These are phyloP conservation scores for Suillus ampliporus DNA, from an alignment of 768 basidiomycete species.

Conservation along the genomic window DNA sequence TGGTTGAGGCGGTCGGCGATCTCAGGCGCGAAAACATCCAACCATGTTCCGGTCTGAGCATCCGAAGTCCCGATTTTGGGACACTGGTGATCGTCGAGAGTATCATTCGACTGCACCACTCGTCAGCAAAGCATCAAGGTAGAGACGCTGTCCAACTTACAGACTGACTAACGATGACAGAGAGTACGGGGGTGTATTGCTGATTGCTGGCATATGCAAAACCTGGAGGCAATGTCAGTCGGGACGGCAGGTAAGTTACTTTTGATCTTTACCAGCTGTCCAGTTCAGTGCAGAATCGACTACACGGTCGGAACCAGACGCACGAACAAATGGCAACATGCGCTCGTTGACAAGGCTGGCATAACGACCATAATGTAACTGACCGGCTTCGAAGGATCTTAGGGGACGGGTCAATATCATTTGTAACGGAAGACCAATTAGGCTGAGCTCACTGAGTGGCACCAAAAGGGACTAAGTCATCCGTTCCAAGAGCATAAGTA, in stretches of 20 bases:
- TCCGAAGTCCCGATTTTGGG: constrained; percentile 53
- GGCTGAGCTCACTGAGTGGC: constrained; percentile 54
- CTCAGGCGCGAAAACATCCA: constrained; percentile 52
- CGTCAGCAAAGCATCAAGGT: constrained; percentile 6
- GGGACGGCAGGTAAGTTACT: background rate
- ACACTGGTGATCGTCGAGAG: constrained; percentile 69
- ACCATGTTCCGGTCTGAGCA: constrained; percentile 54
- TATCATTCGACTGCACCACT: constrained; percentile 55
- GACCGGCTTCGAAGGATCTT: constrained; percentile 57
- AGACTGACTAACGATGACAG: constrained; percentile 60
- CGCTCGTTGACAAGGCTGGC: constrained; percentile 44
- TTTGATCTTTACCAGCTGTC: constrained; percentile 52
- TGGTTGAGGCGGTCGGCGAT: constrained; percentile 63
- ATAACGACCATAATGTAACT: constrained; percentile 58
- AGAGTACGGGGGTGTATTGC: constrained; percentile 48
- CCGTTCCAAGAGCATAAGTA: constrained; percentile 54
- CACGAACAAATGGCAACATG: constrained; percentile 56
- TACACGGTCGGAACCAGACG: constrained; percentile 57
- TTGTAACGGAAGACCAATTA: background rate
- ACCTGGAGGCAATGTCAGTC: constrained; percentile 42
- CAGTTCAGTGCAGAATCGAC: constrained; percentile 71
- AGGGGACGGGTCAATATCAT: background rate
- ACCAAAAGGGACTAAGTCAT: constrained; percentile 64
- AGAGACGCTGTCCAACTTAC: constrained; percentile 39
- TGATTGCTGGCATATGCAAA: constrained; percentile 58